These are phyloP conservation scores for Huntiella bhutanensis DNA, from an alignment of 2,329 filamentous ascomycete species.

Conservation along the genomic window DNA sequence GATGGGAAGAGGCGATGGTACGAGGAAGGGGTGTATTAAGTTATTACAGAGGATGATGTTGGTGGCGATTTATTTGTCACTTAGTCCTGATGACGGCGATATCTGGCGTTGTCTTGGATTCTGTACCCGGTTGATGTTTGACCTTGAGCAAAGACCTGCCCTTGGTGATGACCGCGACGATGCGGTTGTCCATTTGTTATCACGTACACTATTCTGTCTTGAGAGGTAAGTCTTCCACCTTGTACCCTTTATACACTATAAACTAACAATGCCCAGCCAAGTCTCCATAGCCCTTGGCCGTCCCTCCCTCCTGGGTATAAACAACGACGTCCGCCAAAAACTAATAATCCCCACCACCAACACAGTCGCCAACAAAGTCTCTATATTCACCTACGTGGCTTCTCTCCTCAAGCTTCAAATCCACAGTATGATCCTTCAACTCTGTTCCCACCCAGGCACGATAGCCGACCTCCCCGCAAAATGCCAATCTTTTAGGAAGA, in stretches of 20 bases:
- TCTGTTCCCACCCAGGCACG: background rate
- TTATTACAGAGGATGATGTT: constrained; percentile 11
- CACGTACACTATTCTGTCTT: constrained; percentile 12
- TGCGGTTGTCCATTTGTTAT: constrained; percentile 9
- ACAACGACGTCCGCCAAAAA: background rate
- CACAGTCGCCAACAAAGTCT: constrained; percentile 9
- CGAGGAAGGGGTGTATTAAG: constrained; percentile 4
- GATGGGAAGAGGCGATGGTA: background rate
- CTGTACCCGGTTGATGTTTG: constrained; percentile 10
- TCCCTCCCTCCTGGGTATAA: constrained; percentile 8
- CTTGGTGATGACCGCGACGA: constrained; percentile 11
- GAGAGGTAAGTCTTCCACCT: constrained; percentile 10
- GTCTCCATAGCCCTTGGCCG: constrained; percentile 12
- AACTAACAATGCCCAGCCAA: constrained; percentile 18
- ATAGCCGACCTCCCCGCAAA: background rate
- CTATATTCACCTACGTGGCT: constrained; percentile 11
- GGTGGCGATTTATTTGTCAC: constrained; percentile 11
- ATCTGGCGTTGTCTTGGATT: constrained; percentile 12
- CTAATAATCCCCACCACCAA: background rate
- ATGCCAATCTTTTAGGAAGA: background rate
- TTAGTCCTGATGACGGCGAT: constrained; percentile 12
- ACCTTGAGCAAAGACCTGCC: constrained; percentile 12
- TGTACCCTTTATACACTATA: background rate
- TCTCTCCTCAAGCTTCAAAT: constrained; percentile 11
- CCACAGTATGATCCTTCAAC: constrained; percentile 8